Percentiles rank a stretch among this genome's conserved stretches.
These are phyloP conservation scores for Castanospermum australe DNA, from an alignment of 306 rosid genomes.

Conservation along the genomic window DNA sequence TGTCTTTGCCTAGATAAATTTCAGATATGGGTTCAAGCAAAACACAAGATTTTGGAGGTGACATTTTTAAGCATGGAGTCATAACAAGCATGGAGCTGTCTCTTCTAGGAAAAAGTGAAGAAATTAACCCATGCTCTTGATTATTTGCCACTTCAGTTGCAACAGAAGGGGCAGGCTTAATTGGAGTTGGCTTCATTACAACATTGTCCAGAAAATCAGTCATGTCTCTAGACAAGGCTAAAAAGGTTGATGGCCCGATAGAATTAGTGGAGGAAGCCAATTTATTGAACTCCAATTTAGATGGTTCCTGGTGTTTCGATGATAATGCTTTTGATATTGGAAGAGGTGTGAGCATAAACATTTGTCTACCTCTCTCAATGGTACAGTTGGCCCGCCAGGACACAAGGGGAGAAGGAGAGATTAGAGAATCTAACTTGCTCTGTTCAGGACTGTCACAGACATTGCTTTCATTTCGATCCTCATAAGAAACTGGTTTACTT, in stretches of 20 bases:
- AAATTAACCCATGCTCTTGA: slow-evolving; percentile 32
- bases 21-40: slow-evolving; percentile 83
- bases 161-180: slow-evolving; percentile 46
- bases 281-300: slow-evolving; percentile 42
- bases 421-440: slow-evolving; percentile 35
- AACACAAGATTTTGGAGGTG: slow-evolving; percentile 88
- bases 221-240: slow-evolving; percentile 31
- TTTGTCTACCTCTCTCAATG: slow-evolving; percentile 72
- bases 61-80: slow-evolving; percentile 83
- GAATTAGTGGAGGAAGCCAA: slow-evolving; percentile 34
- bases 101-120: slow-evolving; percentile 41
- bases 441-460: slow-evolving; percentile 47
- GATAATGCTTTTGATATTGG: slow-evolving; percentile 70
- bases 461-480: slow-evolving; percentile 24
- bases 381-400: slow-evolving; percentile 90
- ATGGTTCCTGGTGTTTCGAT: slow-evolving; percentile 47
- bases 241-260: slow-evolving; percentile 25
- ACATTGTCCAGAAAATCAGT: slow-evolving; percentile 35
- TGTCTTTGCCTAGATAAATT: slow-evolving; percentile 29
- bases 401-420: slow-evolving; percentile 95
- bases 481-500: slow-evolving; percentile 21
- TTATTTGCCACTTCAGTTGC: slow-evolving; percentile 30
- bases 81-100: slow-evolving; percentile 51
- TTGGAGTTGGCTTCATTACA: slow-evolving; percentile 36
- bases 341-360: slow-evolving; percentile 93